phyloP scores from a whole-genome alignment of 1,284 basidiomycete genomes.

The Anthracocystis walkeri region DNA sequence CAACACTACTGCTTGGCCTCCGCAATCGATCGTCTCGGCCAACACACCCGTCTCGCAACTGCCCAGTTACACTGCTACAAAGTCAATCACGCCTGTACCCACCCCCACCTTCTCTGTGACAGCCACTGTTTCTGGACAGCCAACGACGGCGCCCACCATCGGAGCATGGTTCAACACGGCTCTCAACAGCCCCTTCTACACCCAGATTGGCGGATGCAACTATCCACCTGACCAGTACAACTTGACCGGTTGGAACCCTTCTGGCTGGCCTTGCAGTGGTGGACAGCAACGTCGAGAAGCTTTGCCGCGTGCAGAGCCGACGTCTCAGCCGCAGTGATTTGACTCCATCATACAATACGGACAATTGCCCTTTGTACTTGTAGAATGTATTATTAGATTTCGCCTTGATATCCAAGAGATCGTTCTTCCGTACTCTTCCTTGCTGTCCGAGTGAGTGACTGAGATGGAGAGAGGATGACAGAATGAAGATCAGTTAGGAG shows the following conservation, averaged over 20 bases:
- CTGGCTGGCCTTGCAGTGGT: slow-evolving; percentile 52
- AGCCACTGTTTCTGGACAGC: slow-evolving; percentile 28
- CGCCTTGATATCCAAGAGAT: neutral
- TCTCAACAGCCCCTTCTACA: slow-evolving; percentile 35
- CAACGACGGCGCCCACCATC: slow-evolving; percentile 36
- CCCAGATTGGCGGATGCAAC: slow-evolving; percentile 48
- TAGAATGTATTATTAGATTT: slow-evolving; percentile 3
- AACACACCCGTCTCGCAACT: slow-evolving; percentile 37
- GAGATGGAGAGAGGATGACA: no score
- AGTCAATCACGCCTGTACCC: slow-evolving; percentile 27
- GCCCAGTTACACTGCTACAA: slow-evolving; percentile 53
- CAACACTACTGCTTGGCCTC: slow-evolving; percentile 48
- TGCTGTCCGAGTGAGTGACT: no score
- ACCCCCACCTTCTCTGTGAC: slow-evolving; percentile 44
- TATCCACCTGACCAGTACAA: slow-evolving; percentile 50
- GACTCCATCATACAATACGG: neutral
- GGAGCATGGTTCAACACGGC: slow-evolving; percentile 38
- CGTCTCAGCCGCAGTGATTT: slow-evolving; percentile 8
- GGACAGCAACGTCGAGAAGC: slow-evolving; percentile 16
- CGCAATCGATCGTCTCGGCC: slow-evolving; percentile 34
- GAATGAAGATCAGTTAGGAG: no score
- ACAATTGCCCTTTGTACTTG: slow-evolving; percentile 2
- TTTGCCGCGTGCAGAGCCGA: slow-evolving; percentile 11
- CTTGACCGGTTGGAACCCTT: slow-evolving; percentile 22
- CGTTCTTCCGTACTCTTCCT: neutral